phyloP scores from a whole-genome alignment of 306 rosid genomes.

The Fagus crenata region DNA sequence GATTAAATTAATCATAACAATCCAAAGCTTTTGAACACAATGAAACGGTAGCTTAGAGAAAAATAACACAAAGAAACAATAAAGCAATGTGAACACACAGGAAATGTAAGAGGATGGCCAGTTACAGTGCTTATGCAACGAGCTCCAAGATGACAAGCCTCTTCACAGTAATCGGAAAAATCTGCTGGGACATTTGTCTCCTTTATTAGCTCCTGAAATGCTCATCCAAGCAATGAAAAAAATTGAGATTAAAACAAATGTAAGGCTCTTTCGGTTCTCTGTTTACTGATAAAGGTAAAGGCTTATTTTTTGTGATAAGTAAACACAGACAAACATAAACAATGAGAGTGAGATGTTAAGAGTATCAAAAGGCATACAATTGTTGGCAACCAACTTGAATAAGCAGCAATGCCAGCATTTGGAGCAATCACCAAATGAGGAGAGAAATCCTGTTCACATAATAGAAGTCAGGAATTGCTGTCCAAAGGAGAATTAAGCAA shows the following conservation, averaged over 20 bases:
- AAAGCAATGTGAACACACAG: conserved; percentile 44
- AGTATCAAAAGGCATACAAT: conserved; percentile 52
- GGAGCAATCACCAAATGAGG: conserved; percentile 83
- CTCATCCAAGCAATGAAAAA: conserved; percentile 15
- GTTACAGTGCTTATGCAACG: conserved; percentile 58
- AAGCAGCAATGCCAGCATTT: conserved; percentile 87
- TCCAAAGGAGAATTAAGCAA: background rate
- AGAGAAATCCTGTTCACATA: conserved; percentile 46
- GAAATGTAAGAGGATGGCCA: conserved; percentile 49
- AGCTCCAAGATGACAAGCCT: conserved; percentile 92
- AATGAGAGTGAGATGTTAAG: background rate
- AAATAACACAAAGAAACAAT: background rate
- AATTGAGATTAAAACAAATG: conserved; percentile 3
- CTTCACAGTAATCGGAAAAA: conserved; percentile 89
- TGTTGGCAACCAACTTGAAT: conserved; percentile 85
- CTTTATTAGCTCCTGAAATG: conserved; percentile 60
- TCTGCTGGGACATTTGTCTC: conserved; percentile 58
- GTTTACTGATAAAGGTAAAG: background rate
- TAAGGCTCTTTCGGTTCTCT: background rate
- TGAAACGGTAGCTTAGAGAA: background rate
- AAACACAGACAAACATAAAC: too few species aligned
- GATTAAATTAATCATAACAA: background rate
- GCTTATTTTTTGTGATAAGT: background rate
- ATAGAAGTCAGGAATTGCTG: conserved; percentile 14
- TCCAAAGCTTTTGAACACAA: conserved; percentile 3